Base-by-base conservation (phyloP, 2,329 filamentous ascomycete species). In the Chaetomium sp. region DNA sequence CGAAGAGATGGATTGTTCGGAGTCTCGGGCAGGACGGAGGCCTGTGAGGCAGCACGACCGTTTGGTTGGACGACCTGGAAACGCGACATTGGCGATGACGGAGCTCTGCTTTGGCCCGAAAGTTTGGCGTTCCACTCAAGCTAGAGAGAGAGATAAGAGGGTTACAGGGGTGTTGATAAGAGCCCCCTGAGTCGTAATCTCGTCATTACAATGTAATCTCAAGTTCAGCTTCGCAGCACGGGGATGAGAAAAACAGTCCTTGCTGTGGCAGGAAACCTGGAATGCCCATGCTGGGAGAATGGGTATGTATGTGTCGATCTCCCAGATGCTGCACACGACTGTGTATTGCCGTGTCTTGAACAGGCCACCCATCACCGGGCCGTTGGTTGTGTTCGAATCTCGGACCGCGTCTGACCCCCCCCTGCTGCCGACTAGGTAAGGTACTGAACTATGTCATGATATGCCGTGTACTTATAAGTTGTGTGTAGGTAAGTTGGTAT, bases 1-100 rank as follows among this genome's bases (percentile, higher is more conserved):
- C 31, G 9, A 21, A n/a, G 51, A 38, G 51, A 47, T 45, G 47
- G 21, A 58, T 33, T 59, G 27, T 31, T 53, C 59, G 59, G 59
- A 53, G 33, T 66, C 27, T 62, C 65, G 62, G 62, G 49, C 8
- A 62, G 12, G 50, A 10, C 33, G 54, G 29, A 50, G 59, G 45
- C 19, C 21, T n/a, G 33, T 21, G 16, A 23, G 27, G 27, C 45
- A 47, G 33, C 16, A 49, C 57, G 60, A 56, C 51, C 35, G 29
- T 45, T 42, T 58, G 29, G 63, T 58, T 57, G 56, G 61, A 62
- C 56, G n/a, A n/a, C n/a, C n/a, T n/a, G n/a, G n/a, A 56, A 60
- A 60, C 57, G 38, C 53, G 60, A 66, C 58, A 31, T 33, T 33
- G 42, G 31, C 53, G 35, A 64, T 62, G 56, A 60, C 58, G 59